Evolutionary conservation across 2,329 filamentous ascomycete species (phyloP).

Genomic region (Tolypocladium endophyticum): DNA sequence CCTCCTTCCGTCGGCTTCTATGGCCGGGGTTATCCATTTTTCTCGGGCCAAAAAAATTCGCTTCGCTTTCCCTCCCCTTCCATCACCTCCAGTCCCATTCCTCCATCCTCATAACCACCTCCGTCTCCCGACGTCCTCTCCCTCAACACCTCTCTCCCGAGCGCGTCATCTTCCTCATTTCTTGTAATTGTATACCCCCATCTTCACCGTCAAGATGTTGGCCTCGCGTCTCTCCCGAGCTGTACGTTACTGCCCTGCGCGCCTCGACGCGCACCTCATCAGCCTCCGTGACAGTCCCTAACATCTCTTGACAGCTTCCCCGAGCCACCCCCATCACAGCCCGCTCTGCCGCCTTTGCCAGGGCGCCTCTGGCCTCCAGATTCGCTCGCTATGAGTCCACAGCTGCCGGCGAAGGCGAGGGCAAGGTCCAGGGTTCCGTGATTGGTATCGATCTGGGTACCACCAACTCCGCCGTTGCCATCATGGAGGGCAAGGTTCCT

Average conservation of each 20-base stretch:
- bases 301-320: constrained; percentile 50
- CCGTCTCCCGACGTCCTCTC: constrained; percentile 11
- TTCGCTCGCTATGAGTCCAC: constrained; percentile 73
- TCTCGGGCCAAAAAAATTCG: constrained; percentile 27
- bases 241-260: constrained; percentile 43
- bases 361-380: constrained; percentile 60
- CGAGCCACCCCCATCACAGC: constrained; percentile 60
- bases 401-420: constrained; percentile 31
- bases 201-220: constrained; percentile 49
- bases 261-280: neutral
- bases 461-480: constrained; percentile 92
- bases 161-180: constrained; percentile 21
- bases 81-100: constrained; percentile 11
- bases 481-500: constrained; percentile 94
- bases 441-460: constrained; percentile 98
- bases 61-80: constrained; percentile 18
- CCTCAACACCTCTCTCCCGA: constrained; percentile 20
- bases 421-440: constrained; percentile 86
- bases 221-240: constrained; percentile 62
- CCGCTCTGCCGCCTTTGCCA: constrained; percentile 56
- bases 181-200: constrained; percentile 23
- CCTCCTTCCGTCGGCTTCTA: constrained; percentile 34
- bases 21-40: constrained; percentile 21
- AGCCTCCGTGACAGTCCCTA: constrained; percentile 7
- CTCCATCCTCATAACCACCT: constrained; percentile 5